These are phyloP conservation scores for Lachnellula occidentalis DNA, from an alignment of 2,329 filamentous ascomycete species.

Conservation along the genomic window DNA sequence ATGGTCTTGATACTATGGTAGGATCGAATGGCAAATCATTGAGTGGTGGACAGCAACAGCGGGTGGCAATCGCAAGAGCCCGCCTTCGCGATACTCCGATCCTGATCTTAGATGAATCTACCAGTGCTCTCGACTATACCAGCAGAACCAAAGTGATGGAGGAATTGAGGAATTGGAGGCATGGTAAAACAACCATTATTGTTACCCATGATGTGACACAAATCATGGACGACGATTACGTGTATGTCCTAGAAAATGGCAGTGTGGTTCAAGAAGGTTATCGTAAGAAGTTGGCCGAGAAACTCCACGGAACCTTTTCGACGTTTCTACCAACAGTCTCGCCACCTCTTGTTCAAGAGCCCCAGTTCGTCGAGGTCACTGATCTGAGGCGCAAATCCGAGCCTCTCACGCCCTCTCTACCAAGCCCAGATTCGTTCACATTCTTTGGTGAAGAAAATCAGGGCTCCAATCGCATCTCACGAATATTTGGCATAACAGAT, in stretches of 20 bases:
- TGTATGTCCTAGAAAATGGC: conserved; percentile 73
- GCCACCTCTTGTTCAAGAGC: background rate
- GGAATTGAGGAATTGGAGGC: conserved; percentile 70
- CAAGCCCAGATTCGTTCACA: background rate
- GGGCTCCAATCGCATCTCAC: conserved; percentile 9
- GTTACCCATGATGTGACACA: conserved; percentile 87
- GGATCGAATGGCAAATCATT: conserved; percentile 64
- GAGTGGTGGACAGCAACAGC: conserved; percentile 81
- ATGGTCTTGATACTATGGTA: conserved; percentile 66
- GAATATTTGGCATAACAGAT: conserved; percentile 10
- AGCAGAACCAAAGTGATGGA: conserved; percentile 66
- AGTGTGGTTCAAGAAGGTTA: conserved; percentile 64
- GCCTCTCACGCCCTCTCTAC: conserved; percentile 5
- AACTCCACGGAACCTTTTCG: conserved; percentile 42
- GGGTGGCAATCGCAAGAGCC: conserved; percentile 74
- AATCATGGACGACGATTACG: conserved; percentile 66
- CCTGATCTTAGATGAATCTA: conserved; percentile 82
- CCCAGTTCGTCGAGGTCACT: background rate
- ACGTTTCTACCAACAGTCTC: conserved; percentile 31
- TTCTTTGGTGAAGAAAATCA: conserved; percentile 2
- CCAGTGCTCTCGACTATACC: conserved; percentile 75
- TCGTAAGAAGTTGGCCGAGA: conserved; percentile 47
- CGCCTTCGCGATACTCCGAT: conserved; percentile 71
- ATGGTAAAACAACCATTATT: conserved; percentile 79
- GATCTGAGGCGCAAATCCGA: conserved; percentile 10